Evolutionary conservation across 805 yeast species (phyloP), one percentile per base, ranked within the genome.

Genomic region (Saturnispora mendoncae): DNA sequence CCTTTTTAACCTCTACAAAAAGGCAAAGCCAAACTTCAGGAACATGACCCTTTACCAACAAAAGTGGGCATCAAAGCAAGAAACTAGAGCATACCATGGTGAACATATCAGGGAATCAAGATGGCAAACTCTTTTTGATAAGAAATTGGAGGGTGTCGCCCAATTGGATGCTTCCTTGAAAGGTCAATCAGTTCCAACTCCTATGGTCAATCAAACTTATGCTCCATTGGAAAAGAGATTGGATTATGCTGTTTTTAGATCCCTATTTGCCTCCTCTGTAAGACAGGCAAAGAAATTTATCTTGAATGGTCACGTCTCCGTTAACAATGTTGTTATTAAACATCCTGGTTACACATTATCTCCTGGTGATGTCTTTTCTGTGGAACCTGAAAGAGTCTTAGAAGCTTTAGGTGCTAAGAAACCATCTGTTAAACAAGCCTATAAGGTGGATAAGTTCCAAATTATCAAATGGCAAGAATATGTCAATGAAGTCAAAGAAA

Each of bases 61-160:
- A 62, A 86, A 87, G 64, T 92, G 95, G 90, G 65, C 71, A 6
- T 80, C 96, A 39, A 90, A 92, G 61, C 81, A 78, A 57, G 96
- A 88, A 57, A 80, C 97, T 6, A 76, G 98, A 64, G 81, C 90
- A 1, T 90, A 90, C 61, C 98, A 90, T 60, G 98, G 98, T 52
- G 97, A 92, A 56, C 85, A 82, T 58, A 61, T 90, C 42, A 83
- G 90, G 1, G 98, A 92, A 60, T 67, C 75, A 15, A 76, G 88
- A 57, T 84, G 87, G 80, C 81, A 82, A 56, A 64, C 76, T 7
- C 61, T 72, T 38, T 88, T 90, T 65, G 67, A 77, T 41, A 74
- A 77, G 19, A 78, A 80, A 45, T 68, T 87, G 51, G 79, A 82
- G 45, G 84, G 94, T 23, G 95, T 86, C 31, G 92, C 94, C 7